These are phyloP conservation scores for Trichoderma sp. DNA, from an alignment of 2,329 filamentous ascomycete genomes.

Conservation along the genomic window DNA sequence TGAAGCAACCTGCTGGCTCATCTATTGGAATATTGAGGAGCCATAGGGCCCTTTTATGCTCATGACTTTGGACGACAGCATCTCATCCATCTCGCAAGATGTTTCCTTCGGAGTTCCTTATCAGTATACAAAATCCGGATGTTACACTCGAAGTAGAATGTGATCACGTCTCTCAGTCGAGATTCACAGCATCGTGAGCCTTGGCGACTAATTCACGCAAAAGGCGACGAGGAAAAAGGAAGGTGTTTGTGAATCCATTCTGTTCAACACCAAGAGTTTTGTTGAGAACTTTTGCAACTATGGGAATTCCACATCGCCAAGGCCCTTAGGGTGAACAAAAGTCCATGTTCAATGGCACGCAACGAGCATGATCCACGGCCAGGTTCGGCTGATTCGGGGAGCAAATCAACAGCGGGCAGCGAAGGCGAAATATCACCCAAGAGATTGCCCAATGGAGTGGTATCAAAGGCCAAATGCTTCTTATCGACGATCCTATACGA, in stretches of 20 bases:
- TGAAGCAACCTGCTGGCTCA: background rate
- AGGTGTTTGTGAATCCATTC: constrained; percentile 2
- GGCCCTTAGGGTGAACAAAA: background rate
- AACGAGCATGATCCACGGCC: background rate
- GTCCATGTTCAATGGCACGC: background rate
- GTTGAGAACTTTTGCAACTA: constrained; percentile 3
- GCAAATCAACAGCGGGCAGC: background rate
- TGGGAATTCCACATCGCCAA: background rate
- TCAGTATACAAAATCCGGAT: constrained; percentile 4
- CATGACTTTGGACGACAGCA: background rate
- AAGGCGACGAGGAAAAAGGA: constrained; percentile 1
- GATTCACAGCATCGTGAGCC: background rate
- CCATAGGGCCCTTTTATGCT: background rate
- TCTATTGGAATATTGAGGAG: background rate
- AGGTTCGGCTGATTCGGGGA: background rate
- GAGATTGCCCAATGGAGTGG: background rate
- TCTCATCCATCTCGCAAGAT: background rate
- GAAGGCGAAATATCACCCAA: background rate
- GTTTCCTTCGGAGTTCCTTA: constrained; percentile 11
- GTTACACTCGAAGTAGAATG: background rate
- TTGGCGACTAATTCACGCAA: background rate
- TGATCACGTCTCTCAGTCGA: background rate
- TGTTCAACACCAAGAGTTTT: background rate
- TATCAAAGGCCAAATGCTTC: background rate
- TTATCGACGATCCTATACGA: background rate